Evolutionary conservation across 2,329 filamentous ascomycete species (phyloP), one percentile per base, ranked within the genome.

Genomic region (Pleurostoma richardsiae): DNA sequence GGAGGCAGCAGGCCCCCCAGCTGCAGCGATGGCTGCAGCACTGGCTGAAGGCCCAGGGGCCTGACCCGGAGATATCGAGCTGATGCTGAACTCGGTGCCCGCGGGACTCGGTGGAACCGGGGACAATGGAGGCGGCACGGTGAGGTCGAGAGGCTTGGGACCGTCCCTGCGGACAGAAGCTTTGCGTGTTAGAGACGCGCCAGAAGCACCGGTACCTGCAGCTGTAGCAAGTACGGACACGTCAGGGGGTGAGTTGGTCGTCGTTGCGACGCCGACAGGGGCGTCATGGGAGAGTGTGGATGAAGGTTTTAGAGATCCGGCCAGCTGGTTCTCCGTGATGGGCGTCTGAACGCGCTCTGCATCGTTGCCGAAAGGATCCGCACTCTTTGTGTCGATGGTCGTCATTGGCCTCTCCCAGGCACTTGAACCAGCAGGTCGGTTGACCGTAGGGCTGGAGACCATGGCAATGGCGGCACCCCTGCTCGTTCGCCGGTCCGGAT

Each of bases 311-410:
- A 19, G 19, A 19, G 19, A 19, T 19, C 19, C 19, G 19, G 19
- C 19, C 19, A 19, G 19, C 19, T 19, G 19, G 40, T 68, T 64
- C 42, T 70, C 67, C 26, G 59, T 56, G 41, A 70, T 66, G 28
- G 73, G 66, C n/a, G 68, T 68, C 40, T 67, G 59, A 36, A 71
- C 59, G 45, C 65, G 72, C 63, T 82, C 79, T 38, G 77, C 75
- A 52, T 80, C 75, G 56, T 76, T 76, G 43, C 80, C 82, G 64
- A 94, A 94, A 26, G 88, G 89, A 61, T 94, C 90, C 49, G 73
- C 71, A 3, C 76, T 69, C 58, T 83, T 74, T 44, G 71, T 68
- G 63, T 72, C 74, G 52, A 59, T 63, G 55, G 56, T 59, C 39
- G 66, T 71, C 54, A 50, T 57, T 31, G 59, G 72, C 31, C 76